Evolutionary conservation across 306 rosid species (phyloP), one percentile per base, ranked within the genome.

Genomic region (Inga oerstediana): DNA sequence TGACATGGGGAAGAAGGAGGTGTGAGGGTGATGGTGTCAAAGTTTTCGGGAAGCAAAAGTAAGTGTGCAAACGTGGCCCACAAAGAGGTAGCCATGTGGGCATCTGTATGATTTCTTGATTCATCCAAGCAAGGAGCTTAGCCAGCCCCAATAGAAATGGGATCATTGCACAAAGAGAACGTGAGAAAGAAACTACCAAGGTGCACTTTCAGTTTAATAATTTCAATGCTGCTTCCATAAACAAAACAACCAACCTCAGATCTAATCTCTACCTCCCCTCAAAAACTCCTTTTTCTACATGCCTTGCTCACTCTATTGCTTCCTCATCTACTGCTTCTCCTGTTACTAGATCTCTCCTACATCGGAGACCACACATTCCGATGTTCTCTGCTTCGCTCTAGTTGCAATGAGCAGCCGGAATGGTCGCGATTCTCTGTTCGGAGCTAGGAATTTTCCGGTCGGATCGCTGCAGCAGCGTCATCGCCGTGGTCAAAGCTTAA

Each of bases 401-500:
- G 52, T 80, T 48, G 68, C 17, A 82, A 93, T 91, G 95, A 87
- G 41, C 79, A 77, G 87, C 48, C 86, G 91, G 80, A 88, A 68
- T 85, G 92, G 58, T 51, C 82, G 97, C 78, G 95, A 93, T 30
- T 87, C 98, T 75, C 82, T 92, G 8, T 49, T 84, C 69, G 89
- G 87, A 30, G 83, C 78, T 35, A 87, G 92, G 82, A 41, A n/a
- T 43, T 71, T 41, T 12, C 34, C 54, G 4, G 69, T 70, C 30
- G 81, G 87, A 64, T 90, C 94, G 51, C 88, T 87, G 15, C 74
- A 69, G 15, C 75, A 39, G 78, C 91, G 80, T 45, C 78, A 92
- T 82, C 93, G 94, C 13, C 83, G 98, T 51, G 95, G 89, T 27
- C 91, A 44, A 3, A 91, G 92, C 45, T 84, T 93, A 79, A 87